phyloP scores from a whole-genome alignment of 306 rosid genomes.

The Carpinus viminea region DNA sequence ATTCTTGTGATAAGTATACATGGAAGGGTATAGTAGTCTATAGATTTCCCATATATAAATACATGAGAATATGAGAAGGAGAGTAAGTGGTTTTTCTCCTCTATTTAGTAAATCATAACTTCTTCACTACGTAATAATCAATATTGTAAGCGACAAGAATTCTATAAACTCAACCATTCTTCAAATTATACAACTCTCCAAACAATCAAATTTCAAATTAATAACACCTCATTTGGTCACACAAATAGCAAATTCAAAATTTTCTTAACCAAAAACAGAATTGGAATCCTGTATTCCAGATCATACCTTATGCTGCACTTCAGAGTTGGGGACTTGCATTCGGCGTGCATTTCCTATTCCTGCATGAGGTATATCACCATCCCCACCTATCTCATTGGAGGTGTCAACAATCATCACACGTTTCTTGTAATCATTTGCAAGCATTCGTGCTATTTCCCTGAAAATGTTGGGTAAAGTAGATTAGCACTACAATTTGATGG shows the following conservation, averaged over 20 bases:
- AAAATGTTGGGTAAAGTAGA: slow-evolving; percentile 25
- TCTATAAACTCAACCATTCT: neutral
- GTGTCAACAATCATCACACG: slow-evolving; percentile 99
- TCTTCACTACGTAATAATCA: no score
- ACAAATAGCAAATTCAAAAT: slow-evolving; percentile 10
- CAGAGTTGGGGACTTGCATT: slow-evolving; percentile 92
- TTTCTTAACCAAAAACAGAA: slow-evolving; percentile 16
- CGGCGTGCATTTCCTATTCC: slow-evolving; percentile 96
- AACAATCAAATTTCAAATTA: neutral
- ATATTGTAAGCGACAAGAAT: neutral
- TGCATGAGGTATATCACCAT: slow-evolving; percentile 95
- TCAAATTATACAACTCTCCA: neutral
- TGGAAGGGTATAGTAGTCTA: no score
- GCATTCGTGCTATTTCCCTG: slow-evolving; percentile 92
- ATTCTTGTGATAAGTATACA: no score
- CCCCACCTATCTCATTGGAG: slow-evolving; percentile 98
- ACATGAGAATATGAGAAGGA: no score
- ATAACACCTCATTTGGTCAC: slow-evolving; percentile 9
- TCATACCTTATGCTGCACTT: slow-evolving; percentile 82
- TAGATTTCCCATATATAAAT: no score
- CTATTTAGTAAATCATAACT: neutral
- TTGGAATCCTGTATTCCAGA: slow-evolving; percentile 16
- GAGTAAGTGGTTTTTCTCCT: neutral
- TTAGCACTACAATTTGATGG: slow-evolving; percentile 15
- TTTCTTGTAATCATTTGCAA: slow-evolving; percentile 87